phyloP scores from a whole-genome alignment of 352 stramenopile species.

The Albugo laibachii region DNA sequence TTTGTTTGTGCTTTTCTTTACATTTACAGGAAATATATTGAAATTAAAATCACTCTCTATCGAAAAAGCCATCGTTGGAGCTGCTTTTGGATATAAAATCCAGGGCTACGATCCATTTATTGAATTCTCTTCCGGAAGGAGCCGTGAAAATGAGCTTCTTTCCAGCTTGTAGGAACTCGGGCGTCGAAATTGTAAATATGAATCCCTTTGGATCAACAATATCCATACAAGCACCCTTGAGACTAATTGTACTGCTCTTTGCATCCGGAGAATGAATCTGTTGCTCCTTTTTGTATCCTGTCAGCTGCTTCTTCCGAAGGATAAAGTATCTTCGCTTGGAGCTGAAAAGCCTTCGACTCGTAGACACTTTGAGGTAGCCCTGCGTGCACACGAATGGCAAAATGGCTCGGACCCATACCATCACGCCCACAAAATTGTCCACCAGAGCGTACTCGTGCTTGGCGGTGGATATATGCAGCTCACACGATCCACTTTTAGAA shows the following conservation, averaged over 20 bases:
- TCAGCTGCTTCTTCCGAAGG: slow-evolving; percentile 33
- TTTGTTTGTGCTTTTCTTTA: no score
- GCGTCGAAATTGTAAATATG: slow-evolving; percentile 61
- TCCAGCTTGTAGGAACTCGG: slow-evolving; percentile 43
- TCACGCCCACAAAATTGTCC: slow-evolving; percentile 68
- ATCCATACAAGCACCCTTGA: slow-evolving; percentile 41
- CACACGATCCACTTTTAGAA: slow-evolving; percentile 49
- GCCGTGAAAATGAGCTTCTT: slow-evolving; percentile 69
- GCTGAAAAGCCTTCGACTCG: slow-evolving; percentile 50
- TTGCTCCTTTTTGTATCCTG: slow-evolving; percentile 56
- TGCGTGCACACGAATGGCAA: slow-evolving; percentile 74
- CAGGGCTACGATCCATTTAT: slow-evolving; percentile 29
- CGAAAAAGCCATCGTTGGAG: no score
- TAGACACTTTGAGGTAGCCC: slow-evolving; percentile 57
- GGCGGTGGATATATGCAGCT: slow-evolving; percentile 47
- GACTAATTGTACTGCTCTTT: slow-evolving; percentile 46
- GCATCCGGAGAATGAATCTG: slow-evolving; percentile 37
- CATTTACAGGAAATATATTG: no score
- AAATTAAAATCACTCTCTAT: no score
- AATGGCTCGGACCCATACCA: slow-evolving; percentile 71
- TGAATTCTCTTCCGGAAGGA: slow-evolving; percentile 56
- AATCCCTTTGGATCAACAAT: slow-evolving; percentile 35
- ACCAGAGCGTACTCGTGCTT: slow-evolving; percentile 63
- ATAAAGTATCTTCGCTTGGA: slow-evolving; percentile 78
- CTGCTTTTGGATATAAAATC: no score